Evolutionary conservation across 352 stramenopile genomes (phyloP).

Genomic region (Phytophthora lateralis): DNA sequence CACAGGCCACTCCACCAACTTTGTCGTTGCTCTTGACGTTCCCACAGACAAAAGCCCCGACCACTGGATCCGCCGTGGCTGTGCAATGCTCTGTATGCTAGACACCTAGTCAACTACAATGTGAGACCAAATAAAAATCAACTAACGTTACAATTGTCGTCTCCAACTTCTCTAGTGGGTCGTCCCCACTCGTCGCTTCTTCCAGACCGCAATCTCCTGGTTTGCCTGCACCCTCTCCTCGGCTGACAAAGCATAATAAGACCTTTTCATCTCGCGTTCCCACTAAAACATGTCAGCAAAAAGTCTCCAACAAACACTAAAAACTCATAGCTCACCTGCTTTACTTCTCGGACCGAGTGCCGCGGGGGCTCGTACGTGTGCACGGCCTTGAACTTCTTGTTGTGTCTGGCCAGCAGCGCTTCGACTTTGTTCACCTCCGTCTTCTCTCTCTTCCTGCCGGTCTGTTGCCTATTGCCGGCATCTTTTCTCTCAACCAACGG

Average conservation of each 20-base stretch:
- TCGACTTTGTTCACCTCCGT: conserved; percentile 61
- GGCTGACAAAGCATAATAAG: conserved; percentile 70
- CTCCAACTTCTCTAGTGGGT: conserved; percentile 17
- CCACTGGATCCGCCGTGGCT: conserved; percentile 94
- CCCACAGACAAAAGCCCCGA: conserved; percentile 82
- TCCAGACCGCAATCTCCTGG: conserved; percentile 65
- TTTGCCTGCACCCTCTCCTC: conserved; percentile 70
- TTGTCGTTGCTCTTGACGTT: conserved; percentile 89
- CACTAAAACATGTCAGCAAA: conserved; percentile 43
- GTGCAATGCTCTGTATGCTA: conserved; percentile 94
- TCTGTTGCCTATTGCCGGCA: conserved; percentile 20
- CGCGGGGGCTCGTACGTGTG: conserved; percentile 83
- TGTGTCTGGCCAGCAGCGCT: conserved; percentile 67
- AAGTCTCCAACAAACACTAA: not conserved
- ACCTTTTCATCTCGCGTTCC: conserved; percentile 69
- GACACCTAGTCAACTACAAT: conserved; percentile 76
- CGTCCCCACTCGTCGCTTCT: conserved; percentile 26
- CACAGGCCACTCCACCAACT: conserved; percentile 95
- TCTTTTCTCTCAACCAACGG: conserved; percentile 20
- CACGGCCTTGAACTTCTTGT: conserved; percentile 77
- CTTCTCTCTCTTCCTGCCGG: conserved; percentile 12
- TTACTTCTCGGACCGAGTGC: conserved; percentile 79
- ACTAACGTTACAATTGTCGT: not conserved
- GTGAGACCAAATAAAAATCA: conserved; percentile 19
- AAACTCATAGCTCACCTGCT: conserved; percentile 45